Conservation (phyloP, 2,329 filamentous ascomycete genomes). For the Diaporthe sp. region DNA sequence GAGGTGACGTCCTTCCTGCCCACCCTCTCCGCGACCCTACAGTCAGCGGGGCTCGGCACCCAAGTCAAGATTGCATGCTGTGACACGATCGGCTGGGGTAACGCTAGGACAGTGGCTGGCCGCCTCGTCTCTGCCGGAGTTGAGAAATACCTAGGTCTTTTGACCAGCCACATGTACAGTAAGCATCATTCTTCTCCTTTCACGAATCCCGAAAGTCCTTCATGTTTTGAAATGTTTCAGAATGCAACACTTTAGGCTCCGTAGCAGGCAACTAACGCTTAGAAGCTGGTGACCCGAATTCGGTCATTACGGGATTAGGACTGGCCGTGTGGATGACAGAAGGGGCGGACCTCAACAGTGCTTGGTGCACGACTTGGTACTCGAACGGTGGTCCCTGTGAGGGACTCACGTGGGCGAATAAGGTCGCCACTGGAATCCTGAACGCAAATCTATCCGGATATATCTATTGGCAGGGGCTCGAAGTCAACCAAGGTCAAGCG, state of each 20-base stretch:
- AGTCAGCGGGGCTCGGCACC: slow-evolving; percentile 44
- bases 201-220: no score
- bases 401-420: slow-evolving; percentile 59
- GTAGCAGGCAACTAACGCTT: no score
- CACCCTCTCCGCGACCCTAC: slow-evolving; percentile 55
- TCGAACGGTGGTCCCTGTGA: slow-evolving; percentile 52
- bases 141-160: slow-evolving; percentile 43
- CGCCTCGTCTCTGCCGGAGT: slow-evolving; percentile 25
- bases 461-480: slow-evolving; percentile 55
- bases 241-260: no score
- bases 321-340: slow-evolving; percentile 56
- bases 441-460: slow-evolving; percentile 55
- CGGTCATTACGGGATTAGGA: slow-evolving; percentile 51
- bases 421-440: slow-evolving; percentile 55
- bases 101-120: slow-evolving; percentile 35
- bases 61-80: slow-evolving; percentile 47
- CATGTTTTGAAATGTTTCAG: no score
- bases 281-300: slow-evolving; percentile 51
- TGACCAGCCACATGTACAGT: slow-evolving; percentile 55
- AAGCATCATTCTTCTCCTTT: no score
- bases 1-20: slow-evolving; percentile 66
- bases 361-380: slow-evolving; percentile 54
- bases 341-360: slow-evolving; percentile 52
- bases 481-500: slow-evolving; percentile 39
- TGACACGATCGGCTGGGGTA: slow-evolving; percentile 53